Conservation (phyloP, 1,284 basidiomycete genomes). For the Sanghuangporus baumii region DNA sequence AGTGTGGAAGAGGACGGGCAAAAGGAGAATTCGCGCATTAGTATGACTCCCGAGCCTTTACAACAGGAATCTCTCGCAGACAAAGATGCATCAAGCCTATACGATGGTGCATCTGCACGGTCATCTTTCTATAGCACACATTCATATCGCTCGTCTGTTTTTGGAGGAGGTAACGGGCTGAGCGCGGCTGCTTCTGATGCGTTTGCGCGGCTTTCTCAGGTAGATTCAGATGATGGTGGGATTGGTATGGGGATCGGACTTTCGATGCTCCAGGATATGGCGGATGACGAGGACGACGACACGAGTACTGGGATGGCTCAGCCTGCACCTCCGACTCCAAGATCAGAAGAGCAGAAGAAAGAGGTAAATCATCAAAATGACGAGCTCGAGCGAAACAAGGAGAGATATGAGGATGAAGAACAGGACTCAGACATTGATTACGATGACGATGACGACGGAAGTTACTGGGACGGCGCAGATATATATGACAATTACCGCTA, state of each 20-base stretch:
- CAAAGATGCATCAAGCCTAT: conserved; percentile 6
- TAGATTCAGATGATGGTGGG: conserved; percentile 45
- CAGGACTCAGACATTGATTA: background rate
- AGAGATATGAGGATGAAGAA: conserved; percentile 19
- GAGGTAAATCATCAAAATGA: background rate
- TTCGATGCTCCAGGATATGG: conserved; percentile 53
- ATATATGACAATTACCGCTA: conserved; percentile 76
- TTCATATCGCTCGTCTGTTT: conserved; percentile 20
- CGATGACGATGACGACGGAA: conserved; percentile 35
- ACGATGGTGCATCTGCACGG: conserved; percentile 2
- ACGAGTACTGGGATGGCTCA: conserved; percentile 9
- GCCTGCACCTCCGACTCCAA: conserved; percentile 12
- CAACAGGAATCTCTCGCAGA: background rate
- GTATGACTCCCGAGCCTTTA: background rate
- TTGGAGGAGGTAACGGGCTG: conserved; percentile 13
- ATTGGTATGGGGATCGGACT: conserved; percentile 63
- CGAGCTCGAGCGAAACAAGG: background rate
- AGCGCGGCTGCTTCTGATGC: conserved; percentile 15
- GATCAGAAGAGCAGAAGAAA: background rate
- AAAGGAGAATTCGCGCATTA: background rate
- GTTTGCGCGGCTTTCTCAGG: conserved; percentile 24
- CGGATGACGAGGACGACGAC: conserved; percentile 31
- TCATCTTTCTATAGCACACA: conserved; percentile 11
- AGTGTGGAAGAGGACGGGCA: background rate
- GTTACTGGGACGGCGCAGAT: conserved; percentile 59